Conservation (phyloP, 148 eudicot genomes). For the Pouteria glomerata region DNA sequence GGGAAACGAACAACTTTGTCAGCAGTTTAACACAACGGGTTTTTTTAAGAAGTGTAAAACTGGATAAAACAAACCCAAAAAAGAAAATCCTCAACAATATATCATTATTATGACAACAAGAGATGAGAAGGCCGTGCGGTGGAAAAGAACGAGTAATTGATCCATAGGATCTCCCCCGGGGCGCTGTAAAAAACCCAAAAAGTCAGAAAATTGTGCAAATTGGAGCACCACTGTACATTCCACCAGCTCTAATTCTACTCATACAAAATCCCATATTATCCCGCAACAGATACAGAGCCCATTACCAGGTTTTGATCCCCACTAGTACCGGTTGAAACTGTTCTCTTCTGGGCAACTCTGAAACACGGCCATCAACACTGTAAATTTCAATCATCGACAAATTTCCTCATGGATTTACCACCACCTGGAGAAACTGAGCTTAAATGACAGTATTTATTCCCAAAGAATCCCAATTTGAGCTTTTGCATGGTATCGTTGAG, state of each 20-base stretch:
- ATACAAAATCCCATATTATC: constrained; percentile 11
- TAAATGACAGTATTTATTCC: constrained; percentile 7
- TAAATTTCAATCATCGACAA: not conserved
- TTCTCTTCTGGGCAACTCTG: not conserved
- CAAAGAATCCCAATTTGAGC: constrained; percentile 1
- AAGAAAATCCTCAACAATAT: no score
- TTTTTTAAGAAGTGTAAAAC: no score
- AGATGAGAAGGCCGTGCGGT: no score
- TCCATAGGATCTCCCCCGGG: no score
- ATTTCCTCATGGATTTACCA: not conserved
- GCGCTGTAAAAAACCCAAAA: no score
- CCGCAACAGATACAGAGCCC: constrained; percentile 2
- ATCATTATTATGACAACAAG: no score
- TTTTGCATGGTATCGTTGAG: not conserved
- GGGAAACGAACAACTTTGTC: no score
- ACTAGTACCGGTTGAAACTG: no score
- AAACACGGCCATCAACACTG: not conserved
- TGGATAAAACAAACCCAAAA: no score
- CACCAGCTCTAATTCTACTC: constrained; percentile 14
- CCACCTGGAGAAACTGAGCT: not conserved
- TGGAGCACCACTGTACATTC: constrained; percentile 10
- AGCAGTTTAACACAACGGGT: no score
- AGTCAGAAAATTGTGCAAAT: no score
- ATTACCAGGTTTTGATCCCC: not conserved
- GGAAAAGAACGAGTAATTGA: no score